A percentile compares a stretch with the other conserved stretches of the same genome.
Evolutionary conservation across 352 stramenopile species (phyloP).

Genomic region (Globisporangium nodosum): DNA sequence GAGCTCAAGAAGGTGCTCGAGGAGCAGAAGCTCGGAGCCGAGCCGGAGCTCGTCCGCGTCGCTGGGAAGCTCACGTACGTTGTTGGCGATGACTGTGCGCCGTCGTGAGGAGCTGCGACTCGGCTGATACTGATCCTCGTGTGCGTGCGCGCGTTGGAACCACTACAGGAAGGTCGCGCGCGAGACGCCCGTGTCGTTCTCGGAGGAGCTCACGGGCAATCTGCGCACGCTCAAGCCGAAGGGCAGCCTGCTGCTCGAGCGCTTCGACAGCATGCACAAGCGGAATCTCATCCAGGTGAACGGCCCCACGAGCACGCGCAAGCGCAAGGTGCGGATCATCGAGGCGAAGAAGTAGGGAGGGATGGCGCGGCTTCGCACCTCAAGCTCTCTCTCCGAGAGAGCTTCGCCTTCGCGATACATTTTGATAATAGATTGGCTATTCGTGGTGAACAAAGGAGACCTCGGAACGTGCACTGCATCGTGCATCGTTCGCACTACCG

Average conservation of each 20-base stretch:
- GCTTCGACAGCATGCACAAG: constrained; percentile 85
- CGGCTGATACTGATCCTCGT: not conserved
- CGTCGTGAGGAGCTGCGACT: not conserved
- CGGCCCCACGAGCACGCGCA: constrained; percentile 48
- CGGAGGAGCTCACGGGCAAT: constrained; percentile 76
- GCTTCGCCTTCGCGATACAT: too few species aligned
- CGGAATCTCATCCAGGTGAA: constrained; percentile 82
- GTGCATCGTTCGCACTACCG: not conserved
- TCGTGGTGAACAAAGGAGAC: too few species aligned
- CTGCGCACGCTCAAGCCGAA: constrained; percentile 77
- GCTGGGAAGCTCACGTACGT: constrained; percentile 71
- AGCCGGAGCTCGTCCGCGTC: constrained; percentile 59
- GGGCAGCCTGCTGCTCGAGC: constrained; percentile 71
- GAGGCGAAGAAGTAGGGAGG: constrained; percentile 64
- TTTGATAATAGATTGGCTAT: too few species aligned
- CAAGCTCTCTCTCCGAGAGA: not conserved
- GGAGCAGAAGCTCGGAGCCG: constrained; percentile 72
- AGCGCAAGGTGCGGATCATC: constrained; percentile 78
- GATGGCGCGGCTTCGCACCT: not conserved
- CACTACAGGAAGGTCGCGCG: constrained; percentile 61
- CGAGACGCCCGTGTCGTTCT: constrained; percentile 63
- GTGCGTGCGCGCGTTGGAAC: not conserved
- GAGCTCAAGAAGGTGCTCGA: constrained; percentile 72
- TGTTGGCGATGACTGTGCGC: not conserved
- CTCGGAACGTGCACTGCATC: not conserved